These are phyloP conservation scores for Mariannaea elegans DNA, from an alignment of 2,329 filamentous ascomycete species.

Conservation along the genomic window DNA sequence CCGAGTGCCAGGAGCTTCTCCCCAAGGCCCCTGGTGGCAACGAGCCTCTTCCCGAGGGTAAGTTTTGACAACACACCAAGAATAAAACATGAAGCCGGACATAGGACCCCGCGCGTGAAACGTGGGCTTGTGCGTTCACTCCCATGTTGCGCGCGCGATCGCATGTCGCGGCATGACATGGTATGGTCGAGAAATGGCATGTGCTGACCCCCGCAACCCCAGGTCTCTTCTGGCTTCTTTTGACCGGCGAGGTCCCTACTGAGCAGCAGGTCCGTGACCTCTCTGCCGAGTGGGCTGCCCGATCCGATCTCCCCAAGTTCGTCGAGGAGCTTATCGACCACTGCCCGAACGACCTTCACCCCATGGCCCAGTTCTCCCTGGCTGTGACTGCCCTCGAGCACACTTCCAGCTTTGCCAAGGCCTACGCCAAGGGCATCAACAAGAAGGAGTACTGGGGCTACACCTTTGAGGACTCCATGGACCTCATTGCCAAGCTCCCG, in stretches of 20 bases:
- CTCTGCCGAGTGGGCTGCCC: conserved; percentile 98
- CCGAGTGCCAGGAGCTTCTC: conserved; percentile 96
- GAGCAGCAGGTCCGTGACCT: conserved; percentile 99
- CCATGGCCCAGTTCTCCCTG: conserved; percentile 99
- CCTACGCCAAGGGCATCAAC: conserved; percentile 98
- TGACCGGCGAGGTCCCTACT: conserved; percentile 96
- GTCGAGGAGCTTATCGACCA: conserved; percentile 99
- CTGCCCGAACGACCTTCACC: conserved; percentile 98
- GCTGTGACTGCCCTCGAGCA: conserved; percentile 98
- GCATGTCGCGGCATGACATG: background rate
- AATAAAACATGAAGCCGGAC: background rate
- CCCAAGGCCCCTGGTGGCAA: conserved; percentile 96
- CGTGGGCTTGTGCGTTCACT: conserved; percentile 3
- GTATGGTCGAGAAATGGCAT: background rate
- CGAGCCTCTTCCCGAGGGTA: conserved; percentile 95
- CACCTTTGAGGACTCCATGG: conserved; percentile 99
- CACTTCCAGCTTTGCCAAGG: conserved; percentile 97
- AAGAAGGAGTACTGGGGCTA: conserved; percentile 99
- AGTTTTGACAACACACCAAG: conserved; percentile 21
- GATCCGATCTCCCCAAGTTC: conserved; percentile 96
- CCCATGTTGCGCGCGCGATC: background rate
- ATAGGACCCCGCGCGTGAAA: conserved; percentile 10
- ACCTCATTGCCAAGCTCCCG: conserved; percentile 98
- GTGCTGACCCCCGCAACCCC: conserved; percentile 27
- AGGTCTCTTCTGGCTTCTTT: conserved; percentile 99